Evolutionary conservation across 2,329 filamentous ascomycete species (phyloP).

Genomic region (Paramyrothecium roridum): DNA sequence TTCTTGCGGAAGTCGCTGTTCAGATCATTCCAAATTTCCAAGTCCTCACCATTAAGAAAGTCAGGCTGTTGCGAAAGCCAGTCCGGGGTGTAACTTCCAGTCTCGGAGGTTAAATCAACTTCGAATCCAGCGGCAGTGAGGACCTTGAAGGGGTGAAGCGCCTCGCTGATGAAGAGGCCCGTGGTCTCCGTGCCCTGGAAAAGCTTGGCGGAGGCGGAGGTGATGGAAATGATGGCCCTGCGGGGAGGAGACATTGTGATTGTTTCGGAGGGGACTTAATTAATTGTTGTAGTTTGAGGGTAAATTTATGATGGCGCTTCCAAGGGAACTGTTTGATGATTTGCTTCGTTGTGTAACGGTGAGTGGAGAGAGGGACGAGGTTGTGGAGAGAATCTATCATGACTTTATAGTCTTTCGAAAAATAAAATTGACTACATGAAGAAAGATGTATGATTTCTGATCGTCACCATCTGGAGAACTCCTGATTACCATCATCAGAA

Average conservation of each 20-base stretch:
- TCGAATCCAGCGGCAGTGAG: slow-evolving; percentile 40
- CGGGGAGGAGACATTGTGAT: slow-evolving; percentile 25
- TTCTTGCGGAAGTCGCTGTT: slow-evolving; percentile 40
- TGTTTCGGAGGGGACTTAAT: neutral
- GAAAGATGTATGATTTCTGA: no score
- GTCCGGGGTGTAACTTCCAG: slow-evolving; percentile 37
- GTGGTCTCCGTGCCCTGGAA: slow-evolving; percentile 35
- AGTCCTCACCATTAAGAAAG: slow-evolving; percentile 36
- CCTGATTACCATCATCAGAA: no score
- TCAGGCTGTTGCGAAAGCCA: slow-evolving; percentile 39
- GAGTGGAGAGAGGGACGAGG: no score
- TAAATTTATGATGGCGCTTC: no score
- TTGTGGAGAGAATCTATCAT: no score
- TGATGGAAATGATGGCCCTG: slow-evolving; percentile 37
- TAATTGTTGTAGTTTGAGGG: neutral
- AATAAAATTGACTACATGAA: no score
- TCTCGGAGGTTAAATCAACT: slow-evolving; percentile 43
- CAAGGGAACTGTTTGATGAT: no score
- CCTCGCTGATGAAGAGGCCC: slow-evolving; percentile 44
- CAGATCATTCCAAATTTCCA: slow-evolving; percentile 33
- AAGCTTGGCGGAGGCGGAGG: slow-evolving; percentile 37
- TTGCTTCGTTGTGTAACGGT: no score
- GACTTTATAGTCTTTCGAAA: no score
- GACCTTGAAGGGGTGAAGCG: slow-evolving; percentile 44
- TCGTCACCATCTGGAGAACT: no score